Base-by-base conservation (phyloP, 805 yeast species). In the Hanseniaspora hatyaiensis region DNA sequence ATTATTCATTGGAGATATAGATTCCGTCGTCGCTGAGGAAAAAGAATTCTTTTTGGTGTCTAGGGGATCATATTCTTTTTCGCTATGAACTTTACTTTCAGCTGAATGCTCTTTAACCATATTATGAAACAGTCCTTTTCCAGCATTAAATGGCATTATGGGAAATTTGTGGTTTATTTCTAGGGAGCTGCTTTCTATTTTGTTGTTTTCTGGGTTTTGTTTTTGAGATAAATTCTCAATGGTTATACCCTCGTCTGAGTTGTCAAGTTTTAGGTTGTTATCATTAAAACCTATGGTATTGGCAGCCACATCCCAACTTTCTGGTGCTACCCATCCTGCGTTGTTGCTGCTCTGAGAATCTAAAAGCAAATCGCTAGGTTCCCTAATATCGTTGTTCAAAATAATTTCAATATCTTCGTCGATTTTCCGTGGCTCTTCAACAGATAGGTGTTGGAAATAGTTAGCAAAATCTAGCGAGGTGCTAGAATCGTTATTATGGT, bases 241-340 rank as follows among this genome's bases (percentile, higher is more conserved):
- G 13, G 4, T 38, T 30, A 22, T 30, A n/a, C n/a, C n/a, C n/a
- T n/a, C n/a, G n/a, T n/a, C n/a, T n/a, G n/a, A n/a, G n/a, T n/a
- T n/a, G n/a, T n/a, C n/a, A n/a, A n/a, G n/a, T n/a, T n/a, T n/a
- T n/a, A n/a, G n/a, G n/a, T n/a, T n/a, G n/a, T n/a, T n/a, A n/a
- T n/a, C n/a, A n/a, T n/a, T n/a, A n/a, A n/a, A n/a, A n/a, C n/a
- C n/a, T n/a, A n/a, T n/a, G n/a, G n/a, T n/a, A n/a, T n/a, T n/a
- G n/a, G n/a, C n/a, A n/a, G n/a, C n/a, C n/a, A 49, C 20, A 34
- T 49, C 51, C 51, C 51, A 49, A 32, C 51, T 49, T 37, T 49
- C 48, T 6, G 51, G 51, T 3, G 51, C 33, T 15, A 30, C 22
- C 51, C 51, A 49, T 9, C 20, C 34, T 9, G 40, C 16, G 2